Conservation (phyloP, 176 grass and related monocot genomes). For the Puya raimondii region DNA sequence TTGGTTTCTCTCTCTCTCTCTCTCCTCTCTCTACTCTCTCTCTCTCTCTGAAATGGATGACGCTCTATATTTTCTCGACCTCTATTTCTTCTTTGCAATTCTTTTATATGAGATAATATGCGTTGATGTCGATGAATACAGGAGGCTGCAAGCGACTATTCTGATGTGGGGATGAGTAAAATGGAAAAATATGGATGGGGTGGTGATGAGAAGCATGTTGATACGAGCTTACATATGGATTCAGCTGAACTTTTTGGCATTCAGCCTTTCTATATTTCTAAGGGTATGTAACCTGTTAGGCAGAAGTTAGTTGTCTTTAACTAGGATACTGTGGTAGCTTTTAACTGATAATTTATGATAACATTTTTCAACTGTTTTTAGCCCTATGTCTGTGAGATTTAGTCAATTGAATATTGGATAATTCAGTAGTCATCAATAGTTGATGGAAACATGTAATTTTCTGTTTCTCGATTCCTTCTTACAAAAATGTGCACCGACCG, state of each 20-base stretch:
- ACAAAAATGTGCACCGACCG: too few relatives aligned
- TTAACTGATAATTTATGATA: neutral
- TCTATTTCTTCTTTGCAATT: neutral
- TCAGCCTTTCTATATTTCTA: constrained; percentile 57
- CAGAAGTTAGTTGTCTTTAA: too few relatives aligned
- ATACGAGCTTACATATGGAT: constrained; percentile 14
- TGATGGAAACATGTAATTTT: too few relatives aligned
- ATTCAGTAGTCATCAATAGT: too few relatives aligned
- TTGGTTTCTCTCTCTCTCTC: too few relatives aligned
- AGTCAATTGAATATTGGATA: too few relatives aligned
- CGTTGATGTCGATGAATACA: constrained; percentile 17
- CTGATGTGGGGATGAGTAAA: constrained; percentile 31
- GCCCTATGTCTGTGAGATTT: too few relatives aligned
- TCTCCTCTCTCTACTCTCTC: too few relatives aligned
- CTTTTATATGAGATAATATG: neutral
- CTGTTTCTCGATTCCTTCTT: too few relatives aligned
- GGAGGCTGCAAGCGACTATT: constrained; percentile 35
- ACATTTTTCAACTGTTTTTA: too few relatives aligned
- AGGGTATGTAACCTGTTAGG: constrained; percentile 29
- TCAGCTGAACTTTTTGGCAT: constrained; percentile 59
- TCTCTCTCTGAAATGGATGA: too few relatives aligned
- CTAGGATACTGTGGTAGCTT: neutral
- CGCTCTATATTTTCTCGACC: too few relatives aligned
- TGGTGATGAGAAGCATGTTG: constrained; percentile 27
- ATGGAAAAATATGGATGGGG: constrained; percentile 81